Evolutionary conservation across 106 monocot genomes (phyloP).

Genomic region (Apostasia shenzhenica): DNA sequence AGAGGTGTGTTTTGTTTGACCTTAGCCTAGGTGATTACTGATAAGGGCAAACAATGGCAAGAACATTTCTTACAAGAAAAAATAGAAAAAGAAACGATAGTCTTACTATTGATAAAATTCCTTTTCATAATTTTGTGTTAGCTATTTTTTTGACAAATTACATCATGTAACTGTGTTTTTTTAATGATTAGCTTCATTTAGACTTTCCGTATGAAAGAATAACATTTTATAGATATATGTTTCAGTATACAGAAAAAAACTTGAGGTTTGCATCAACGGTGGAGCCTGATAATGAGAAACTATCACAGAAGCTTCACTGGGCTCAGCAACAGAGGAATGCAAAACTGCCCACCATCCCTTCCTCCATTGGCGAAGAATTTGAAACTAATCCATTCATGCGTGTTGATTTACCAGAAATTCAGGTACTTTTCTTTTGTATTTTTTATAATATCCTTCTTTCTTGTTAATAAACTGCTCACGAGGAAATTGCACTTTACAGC

Average conservation of each 20-base stretch:
- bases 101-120: too few relatives aligned
- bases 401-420: conserved; percentile 79
- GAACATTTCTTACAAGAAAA: too few relatives aligned
- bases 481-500: neutral
- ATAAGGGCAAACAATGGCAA: too few relatives aligned
- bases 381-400: conserved; percentile 98
- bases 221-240: neutral
- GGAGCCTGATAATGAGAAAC: conserved; percentile 77
- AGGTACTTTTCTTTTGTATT: conserved; percentile 20
- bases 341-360: conserved; percentile 79
- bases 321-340: conserved; percentile 51
- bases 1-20: too few relatives aligned
- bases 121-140: too few relatives aligned
- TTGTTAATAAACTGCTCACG: too few relatives aligned
- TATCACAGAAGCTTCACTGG: conserved; percentile 69
- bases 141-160: too few relatives aligned
- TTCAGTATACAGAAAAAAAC: conserved; percentile 92
- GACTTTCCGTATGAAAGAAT: neutral
- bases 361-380: conserved; percentile 78
- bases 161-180: too few relatives aligned
- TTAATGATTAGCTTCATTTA: too few relatives aligned
- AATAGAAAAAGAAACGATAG: too few relatives aligned
- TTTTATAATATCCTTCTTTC: neutral
- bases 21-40: too few relatives aligned
- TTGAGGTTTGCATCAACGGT: conserved; percentile 75